Evolutionary conservation across 1,284 basidiomycete genomes (phyloP), one percentile per base, ranked within the genome.

Genomic region (Trametes pubescens): DNA sequence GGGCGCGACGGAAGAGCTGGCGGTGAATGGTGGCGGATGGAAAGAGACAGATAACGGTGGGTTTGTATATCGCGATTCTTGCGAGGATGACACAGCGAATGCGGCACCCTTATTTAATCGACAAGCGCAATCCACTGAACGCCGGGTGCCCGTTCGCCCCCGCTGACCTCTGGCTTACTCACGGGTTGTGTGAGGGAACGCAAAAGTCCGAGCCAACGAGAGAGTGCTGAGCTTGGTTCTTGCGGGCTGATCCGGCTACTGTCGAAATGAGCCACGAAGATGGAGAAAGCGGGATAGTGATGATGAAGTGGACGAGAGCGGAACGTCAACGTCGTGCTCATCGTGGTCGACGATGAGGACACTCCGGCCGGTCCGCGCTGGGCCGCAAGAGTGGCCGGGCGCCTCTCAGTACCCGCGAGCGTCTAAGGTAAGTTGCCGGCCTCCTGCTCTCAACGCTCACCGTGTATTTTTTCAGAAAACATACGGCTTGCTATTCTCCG

Each of bases 11-110:
- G 24, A 68, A 49, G 26, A 54, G 21, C 52, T 61, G 65, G 59
- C 61, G 65, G 61, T 58, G 64, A 66, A 69, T 69, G 67, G 47
- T 67, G 69, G 49, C 57, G 43, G 44, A 34, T 46, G 35, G 59
- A 24, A 9, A 22, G 49, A 26, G 47, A 38, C 16, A 14, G 47
- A 26, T 47, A 48, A 6, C 22, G 24, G 26, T 26, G 32, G 29
- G 49, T 54, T 51, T 61, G 44, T 46, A 57, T 49, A 18, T 21
- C 10, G 37, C 48, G 16, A 40, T 35, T 22, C 26, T 29, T 16
- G 14, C 6, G 21, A 14, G 18, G 49, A 35, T 32, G 18, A 51
- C 49, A 10, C 6, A 32, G 49, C 49, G 49, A 2, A 16, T 35
- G 18, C 16, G 52, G 22, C 18, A 13, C n/a, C 29, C 46, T 55